These are phyloP conservation scores for Thalassiosira profunda DNA, from an alignment of 108 stramenopile genomes.

Conservation along the genomic window DNA sequence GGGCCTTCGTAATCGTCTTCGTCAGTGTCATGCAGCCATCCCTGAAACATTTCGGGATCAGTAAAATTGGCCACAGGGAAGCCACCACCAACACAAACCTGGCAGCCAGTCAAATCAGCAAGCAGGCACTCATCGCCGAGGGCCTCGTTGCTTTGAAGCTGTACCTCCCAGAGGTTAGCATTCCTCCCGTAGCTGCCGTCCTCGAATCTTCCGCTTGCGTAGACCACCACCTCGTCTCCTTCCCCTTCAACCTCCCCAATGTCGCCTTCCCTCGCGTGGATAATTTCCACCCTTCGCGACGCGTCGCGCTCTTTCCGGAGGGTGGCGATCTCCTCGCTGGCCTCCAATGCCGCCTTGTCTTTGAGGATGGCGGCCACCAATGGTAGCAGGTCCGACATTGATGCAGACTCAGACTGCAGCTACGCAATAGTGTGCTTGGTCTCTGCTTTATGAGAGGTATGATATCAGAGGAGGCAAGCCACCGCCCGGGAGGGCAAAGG, in stretches of 20 bases:
- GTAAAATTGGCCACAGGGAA: not conserved
- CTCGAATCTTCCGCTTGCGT: not conserved
- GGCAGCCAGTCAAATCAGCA: not conserved
- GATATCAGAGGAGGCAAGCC: too few species aligned
- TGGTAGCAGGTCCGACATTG: not conserved
- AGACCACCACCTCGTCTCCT: not conserved
- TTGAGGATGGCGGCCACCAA: not conserved
- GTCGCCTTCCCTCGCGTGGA: not conserved
- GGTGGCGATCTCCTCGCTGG: not conserved
- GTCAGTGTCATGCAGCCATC: not conserved
- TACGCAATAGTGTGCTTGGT: too few species aligned
- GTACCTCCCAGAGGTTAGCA: not conserved
- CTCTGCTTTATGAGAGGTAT: too few species aligned
- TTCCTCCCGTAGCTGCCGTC: not conserved
- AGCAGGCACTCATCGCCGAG: not conserved
- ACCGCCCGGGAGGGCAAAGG: too few species aligned
- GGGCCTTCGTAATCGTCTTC: not conserved
- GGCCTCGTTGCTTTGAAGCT: not conserved
- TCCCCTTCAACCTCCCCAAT: not conserved
- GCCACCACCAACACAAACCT: slow-evolving; percentile 1
- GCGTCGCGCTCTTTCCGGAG: not conserved
- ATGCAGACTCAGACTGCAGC: too few species aligned
- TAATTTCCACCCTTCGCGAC: not conserved
- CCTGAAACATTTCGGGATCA: not conserved
- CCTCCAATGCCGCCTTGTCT: not conserved